These are phyloP conservation scores for Vicia faba DNA, from an alignment of 306 rosid genomes.

Conservation along the genomic window DNA sequence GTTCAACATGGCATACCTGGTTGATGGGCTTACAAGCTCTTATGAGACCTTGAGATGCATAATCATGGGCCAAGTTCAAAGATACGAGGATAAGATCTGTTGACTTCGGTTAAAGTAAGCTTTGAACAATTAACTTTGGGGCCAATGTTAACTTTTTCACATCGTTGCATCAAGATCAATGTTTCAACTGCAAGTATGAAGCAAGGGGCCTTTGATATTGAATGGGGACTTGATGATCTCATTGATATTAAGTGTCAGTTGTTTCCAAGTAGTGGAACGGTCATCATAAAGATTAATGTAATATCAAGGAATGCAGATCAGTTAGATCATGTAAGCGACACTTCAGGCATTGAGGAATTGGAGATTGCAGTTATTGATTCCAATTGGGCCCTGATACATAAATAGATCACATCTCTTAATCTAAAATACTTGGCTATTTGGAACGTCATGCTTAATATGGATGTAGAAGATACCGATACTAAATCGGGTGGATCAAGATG, in stretches of 20 bases:
- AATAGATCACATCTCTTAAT: slow-evolving; percentile 63
- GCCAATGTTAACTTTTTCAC: too few species aligned
- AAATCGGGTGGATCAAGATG: slow-evolving; percentile 47
- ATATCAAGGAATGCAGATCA: too few species aligned
- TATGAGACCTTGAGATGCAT: too few species aligned
- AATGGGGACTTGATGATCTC: slow-evolving; percentile 74
- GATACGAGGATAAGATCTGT: too few species aligned
- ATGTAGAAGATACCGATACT: slow-evolving; percentile 49
- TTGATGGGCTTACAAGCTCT: too few species aligned
- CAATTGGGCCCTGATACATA: slow-evolving; percentile 66
- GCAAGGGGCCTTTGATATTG: slow-evolving; percentile 54
- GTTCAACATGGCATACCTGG: too few species aligned
- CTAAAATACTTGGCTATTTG: slow-evolving; percentile 63
- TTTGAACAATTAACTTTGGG: too few species aligned
- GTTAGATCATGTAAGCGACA: too few species aligned
- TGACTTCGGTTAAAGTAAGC: too few species aligned
- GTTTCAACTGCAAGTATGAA: slow-evolving; percentile 47
- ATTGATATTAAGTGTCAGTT: slow-evolving; percentile 58
- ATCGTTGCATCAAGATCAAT: slow-evolving; percentile 66
- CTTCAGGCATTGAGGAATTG: too few species aligned
- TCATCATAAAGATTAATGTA: slow-evolving; percentile 68
- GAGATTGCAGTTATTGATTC: too few species aligned
- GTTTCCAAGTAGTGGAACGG: slow-evolving; percentile 55
- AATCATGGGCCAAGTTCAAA: too few species aligned
- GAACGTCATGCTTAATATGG: slow-evolving; percentile 41